Conservation (phyloP, 176 grass and related monocot species). For the Luzula sylvatica region DNA sequence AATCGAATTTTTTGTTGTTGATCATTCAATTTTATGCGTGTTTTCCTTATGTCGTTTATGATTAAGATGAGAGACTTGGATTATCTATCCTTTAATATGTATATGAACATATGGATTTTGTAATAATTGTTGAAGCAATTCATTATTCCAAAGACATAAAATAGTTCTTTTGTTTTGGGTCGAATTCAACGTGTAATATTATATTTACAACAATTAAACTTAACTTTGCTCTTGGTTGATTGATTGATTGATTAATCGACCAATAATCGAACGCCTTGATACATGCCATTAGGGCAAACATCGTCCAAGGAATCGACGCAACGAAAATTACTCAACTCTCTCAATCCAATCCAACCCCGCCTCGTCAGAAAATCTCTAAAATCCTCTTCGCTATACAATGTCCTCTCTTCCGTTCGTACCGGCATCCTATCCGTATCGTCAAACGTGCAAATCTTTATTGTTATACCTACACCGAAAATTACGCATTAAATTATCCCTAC, state of each 20-base stretch:
- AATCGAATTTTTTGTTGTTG: slow-evolving; percentile 2
- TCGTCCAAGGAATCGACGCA: slow-evolving; percentile 58
- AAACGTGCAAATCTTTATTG: slow-evolving; percentile 63
- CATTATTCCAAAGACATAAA: too few relatives aligned
- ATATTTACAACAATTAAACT: slow-evolving; percentile 6
- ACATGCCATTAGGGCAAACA: slow-evolving; percentile 55
- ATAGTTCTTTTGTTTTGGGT: too few relatives aligned
- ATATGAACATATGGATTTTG: neutral
- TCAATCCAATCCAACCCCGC: slow-evolving; percentile 55
- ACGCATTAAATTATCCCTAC: neutral
- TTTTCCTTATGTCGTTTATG: neutral
- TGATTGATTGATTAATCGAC: slow-evolving; percentile 42
- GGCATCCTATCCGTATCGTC: slow-evolving; percentile 51
- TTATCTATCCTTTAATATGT: neutral
- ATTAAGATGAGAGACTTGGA: neutral
- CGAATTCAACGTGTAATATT: neutral
- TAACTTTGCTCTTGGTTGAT: too few relatives aligned
- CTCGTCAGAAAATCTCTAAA: slow-evolving; percentile 53
- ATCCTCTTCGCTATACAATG: slow-evolving; percentile 77
- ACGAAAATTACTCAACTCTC: slow-evolving; percentile 57
- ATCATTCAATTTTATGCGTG: neutral
- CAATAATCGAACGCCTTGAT: slow-evolving; percentile 49
- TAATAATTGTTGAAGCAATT: neutral
- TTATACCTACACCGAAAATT: slow-evolving; percentile 40
- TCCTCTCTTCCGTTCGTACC: slow-evolving; percentile 67